phyloP scores from a whole-genome alignment of 306 rosid species.

The Cicer bijugum region DNA sequence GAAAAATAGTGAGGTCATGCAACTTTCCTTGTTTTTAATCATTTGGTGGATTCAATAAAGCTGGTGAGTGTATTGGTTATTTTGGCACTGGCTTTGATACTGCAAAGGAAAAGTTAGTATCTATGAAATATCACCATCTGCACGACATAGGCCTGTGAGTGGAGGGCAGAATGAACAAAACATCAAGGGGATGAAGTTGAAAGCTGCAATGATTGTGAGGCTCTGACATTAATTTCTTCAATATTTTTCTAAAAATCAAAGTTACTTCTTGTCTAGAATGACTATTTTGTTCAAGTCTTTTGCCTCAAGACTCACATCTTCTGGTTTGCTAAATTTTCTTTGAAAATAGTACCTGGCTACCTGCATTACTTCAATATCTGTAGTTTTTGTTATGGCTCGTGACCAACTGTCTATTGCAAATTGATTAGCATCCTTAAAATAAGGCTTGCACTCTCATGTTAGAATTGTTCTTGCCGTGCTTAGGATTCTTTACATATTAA shows the following conservation, averaged over 20 bases:
- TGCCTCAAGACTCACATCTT: background rate
- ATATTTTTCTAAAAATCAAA: background rate
- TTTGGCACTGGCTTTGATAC: slow-evolving; percentile 48
- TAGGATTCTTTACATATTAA: slow-evolving; percentile 9
- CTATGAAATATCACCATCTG: slow-evolving; percentile 74
- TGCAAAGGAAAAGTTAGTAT: slow-evolving; percentile 65
- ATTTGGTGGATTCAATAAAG: background rate
- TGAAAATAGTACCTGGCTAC: background rate
- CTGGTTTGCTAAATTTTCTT: background rate
- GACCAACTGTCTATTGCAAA: slow-evolving; percentile 19
- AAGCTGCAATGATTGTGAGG: slow-evolving; percentile 35
- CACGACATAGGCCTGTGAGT: slow-evolving; percentile 35
- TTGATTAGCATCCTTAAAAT: slow-evolving; percentile 5
- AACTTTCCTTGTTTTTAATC: background rate
- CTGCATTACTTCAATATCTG: background rate
- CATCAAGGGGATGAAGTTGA: slow-evolving; percentile 54
- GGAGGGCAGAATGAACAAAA: slow-evolving; percentile 35
- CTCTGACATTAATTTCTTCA: background rate
- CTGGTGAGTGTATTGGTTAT: slow-evolving; percentile 4
- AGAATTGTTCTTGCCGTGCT: background rate
- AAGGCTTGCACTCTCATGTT: background rate
- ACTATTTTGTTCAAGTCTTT: background rate
- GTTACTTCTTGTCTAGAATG: background rate
- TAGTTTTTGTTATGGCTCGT: background rate
- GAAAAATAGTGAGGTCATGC: background rate